Base-by-base conservation (phyloP, 202 grass and related monocot species). In the Setaria italica region DNA sequence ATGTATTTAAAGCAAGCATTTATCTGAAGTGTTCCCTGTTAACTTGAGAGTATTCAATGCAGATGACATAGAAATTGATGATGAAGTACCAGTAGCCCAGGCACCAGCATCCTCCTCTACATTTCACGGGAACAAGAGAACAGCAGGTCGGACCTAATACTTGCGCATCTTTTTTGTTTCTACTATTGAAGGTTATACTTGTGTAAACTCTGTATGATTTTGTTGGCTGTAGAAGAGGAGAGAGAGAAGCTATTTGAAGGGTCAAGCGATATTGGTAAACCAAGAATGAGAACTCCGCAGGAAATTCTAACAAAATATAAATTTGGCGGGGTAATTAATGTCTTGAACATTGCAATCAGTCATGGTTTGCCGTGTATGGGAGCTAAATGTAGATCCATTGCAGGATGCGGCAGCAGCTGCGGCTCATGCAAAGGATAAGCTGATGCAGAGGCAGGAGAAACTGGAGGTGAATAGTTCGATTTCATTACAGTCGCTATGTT, bases 301-400 rank as follows among this genome's bases (percentile, higher is more conserved):
- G 96, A 98, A 89, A 98, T 98, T 88, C 88, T 98, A 17, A 98
- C 96, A 25, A 91, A 98, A 92, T 98, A 98, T 78, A 91, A 90
- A 80, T 98, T 95, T 89, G 91, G 88, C 34, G 96, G 96, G 89
- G 96, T 98, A 98, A 89, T 49, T 98, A 98, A 85, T 55, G 73
- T 45, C 65, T 78, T 55, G 16, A 67, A 35, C 25, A 55, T 69
- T 64, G 25, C 43, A 37, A 55, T 47, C 63, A 4, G 14, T 76
- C 60, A 51, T 70, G 55, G 60, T 49, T 81, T 51, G 14, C 1
- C 86, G 43, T 70, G 32, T 50, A 33, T 39, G 72, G 55, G 15
- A 54, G 46, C 81, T 90, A 74, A 80, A 41, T 55, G 7, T 86
- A 68, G 37, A 46, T 86, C 57, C 10, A 53, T 76, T 90, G 59